Base-by-base conservation (phyloP, 2,329 filamentous ascomycete species). In the Hypoxylon sp. region DNA sequence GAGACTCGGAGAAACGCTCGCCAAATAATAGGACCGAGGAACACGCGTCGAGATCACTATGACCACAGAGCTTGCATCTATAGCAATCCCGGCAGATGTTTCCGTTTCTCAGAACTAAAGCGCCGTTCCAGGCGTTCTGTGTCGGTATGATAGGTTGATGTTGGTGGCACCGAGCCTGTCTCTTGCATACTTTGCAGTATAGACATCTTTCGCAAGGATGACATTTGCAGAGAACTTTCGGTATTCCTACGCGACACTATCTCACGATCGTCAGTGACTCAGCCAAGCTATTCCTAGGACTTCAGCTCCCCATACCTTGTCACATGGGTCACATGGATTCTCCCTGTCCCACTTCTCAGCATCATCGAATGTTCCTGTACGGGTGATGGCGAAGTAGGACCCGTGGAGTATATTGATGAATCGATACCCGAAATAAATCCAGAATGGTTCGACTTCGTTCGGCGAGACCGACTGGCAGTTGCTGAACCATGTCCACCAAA, bases 401-500 rank as follows among this genome's bases (percentile, higher is more conserved):
- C 59, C 64, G 23, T 67, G 60, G 32, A 46, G 7, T 13, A 63
- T 67, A 6, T 57, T 60, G 45, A 67, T 48, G 10, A 60, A 34
- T 1, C 65, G 65, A 49, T 67, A 67, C 10, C 34, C 65, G 30
- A 67, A 67, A 4, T 67, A 67, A 23, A 67, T 63, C 65, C 65
- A 67, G n/a, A 49, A 60, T 1, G 64, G 50, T 51, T 46, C n/a
- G 5, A 60, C 57, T 5, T 63, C 17, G 11, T 60, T 60, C 5
- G 60, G 60, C 17, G 55, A 52, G 9, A 41, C 50, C 2, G 55
- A 57, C 9, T 34, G 25, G 21, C 65, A 67, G 10, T 67, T 67
- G 30, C 65, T 63, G 21, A 67, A 60, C 65, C 65, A 67, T 2
- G 65, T 52, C 65, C 65, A 67, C 65, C 65, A 67, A 45, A 67